phyloP scores from a whole-genome alignment of 257 asterid species.

The Gardenia jasminoides region DNA sequence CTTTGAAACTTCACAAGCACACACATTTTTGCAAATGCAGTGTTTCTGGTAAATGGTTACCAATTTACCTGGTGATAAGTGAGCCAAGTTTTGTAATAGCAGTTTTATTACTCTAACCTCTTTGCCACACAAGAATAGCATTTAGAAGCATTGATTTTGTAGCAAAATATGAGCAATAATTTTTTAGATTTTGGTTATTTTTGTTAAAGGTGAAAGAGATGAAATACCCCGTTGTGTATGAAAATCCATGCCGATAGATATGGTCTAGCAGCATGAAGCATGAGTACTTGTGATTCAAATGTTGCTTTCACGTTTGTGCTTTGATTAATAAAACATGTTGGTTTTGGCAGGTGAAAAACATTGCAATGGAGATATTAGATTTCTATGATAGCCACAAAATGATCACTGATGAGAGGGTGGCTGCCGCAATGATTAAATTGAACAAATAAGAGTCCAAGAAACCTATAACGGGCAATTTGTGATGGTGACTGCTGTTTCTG shows the following conservation, averaged over 20 bases:
- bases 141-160: background rate
- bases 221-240: no score
- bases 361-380: slow-evolving; percentile 89
- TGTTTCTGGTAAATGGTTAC: no score
- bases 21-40: background rate
- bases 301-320: background rate
- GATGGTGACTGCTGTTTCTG: background rate
- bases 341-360: slow-evolving; percentile 78
- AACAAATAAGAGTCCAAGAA: slow-evolving; percentile 30
- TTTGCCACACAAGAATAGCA: background rate
- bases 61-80: background rate
- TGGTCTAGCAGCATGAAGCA: slow-evolving; percentile 1
- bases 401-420: slow-evolving; percentile 71
- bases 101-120: no score
- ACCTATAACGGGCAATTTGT: background rate
- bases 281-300: background rate
- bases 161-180: background rate
- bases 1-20: background rate
- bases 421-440: slow-evolving; percentile 69
- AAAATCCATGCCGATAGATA: background rate
- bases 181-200: no score
- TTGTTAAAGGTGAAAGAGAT: background rate
- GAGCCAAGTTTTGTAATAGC: background rate
- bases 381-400: slow-evolving; percentile 75
- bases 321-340: background rate